These are phyloP conservation scores for Aspergillus novoparasiticus DNA, from an alignment of 2,329 filamentous ascomycete species.

Conservation along the genomic window DNA sequence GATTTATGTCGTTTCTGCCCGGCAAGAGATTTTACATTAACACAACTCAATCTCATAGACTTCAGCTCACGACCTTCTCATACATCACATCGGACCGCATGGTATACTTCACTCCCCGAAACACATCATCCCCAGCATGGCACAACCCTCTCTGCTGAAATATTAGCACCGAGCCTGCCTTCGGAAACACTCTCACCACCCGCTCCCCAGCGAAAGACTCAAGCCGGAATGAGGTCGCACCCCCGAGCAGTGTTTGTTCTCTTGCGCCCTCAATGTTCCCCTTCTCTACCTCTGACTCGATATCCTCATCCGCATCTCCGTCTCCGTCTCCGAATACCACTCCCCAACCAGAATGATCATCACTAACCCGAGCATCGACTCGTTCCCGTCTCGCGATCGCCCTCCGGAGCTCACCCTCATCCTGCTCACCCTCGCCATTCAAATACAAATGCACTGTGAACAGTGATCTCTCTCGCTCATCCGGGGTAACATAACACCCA, in stretches of 20 bases:
- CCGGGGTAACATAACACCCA: conserved; percentile 61
- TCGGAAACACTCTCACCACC: conserved; percentile 49
- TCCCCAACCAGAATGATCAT: background rate
- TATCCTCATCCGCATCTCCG: conserved; percentile 20
- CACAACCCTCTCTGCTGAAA: conserved; percentile 57
- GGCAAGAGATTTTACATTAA: no score
- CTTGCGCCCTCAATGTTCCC: background rate
- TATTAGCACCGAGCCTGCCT: conserved; percentile 54
- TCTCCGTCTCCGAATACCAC: conserved; percentile 10
- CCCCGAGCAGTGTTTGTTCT: conserved; percentile 45
- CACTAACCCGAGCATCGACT: background rate
- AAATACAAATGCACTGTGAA: conserved; percentile 61
- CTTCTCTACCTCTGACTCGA: conserved; percentile 4
- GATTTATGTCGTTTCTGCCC: accelerated
- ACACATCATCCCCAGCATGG: conserved; percentile 58
- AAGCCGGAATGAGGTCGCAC: conserved; percentile 56
- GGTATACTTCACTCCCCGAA: conserved; percentile 56
- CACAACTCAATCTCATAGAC: background rate
- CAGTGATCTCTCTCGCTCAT: conserved; percentile 53
- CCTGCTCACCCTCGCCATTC: conserved; percentile 46
- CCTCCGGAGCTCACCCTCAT: conserved; percentile 25
- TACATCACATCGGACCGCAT: conserved; percentile 60
- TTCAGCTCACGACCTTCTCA: background rate
- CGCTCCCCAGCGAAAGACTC: conserved; percentile 28
- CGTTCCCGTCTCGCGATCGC: conserved; percentile 18